Evolutionary conservation across 2,329 filamentous ascomycete species (phyloP).

Genomic region (Fusarium siculi): DNA sequence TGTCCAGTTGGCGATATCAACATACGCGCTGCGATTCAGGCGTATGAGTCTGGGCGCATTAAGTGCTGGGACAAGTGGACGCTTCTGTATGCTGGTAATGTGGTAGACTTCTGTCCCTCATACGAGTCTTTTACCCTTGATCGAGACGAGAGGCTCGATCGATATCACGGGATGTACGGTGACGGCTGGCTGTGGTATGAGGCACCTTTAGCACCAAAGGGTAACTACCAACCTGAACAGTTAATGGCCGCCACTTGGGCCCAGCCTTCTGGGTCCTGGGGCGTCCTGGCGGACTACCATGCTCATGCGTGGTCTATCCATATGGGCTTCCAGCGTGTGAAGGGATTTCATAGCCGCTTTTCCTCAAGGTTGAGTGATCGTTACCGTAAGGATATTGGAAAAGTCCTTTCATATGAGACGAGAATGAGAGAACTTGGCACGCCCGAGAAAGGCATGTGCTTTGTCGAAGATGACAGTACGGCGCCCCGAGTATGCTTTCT

Average conservation of each 20-base stretch:
- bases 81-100: conserved; percentile 36
- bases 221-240: conserved; percentile 21
- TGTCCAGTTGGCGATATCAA: conserved; percentile 25
- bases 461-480: conserved; percentile 28
- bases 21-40: conserved; percentile 35
- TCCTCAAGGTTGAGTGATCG: neutral
- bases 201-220: conserved; percentile 30
- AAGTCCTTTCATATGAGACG: conserved; percentile 31
- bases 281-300: neutral
- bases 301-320: conserved; percentile 34
- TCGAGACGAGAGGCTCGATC: conserved; percentile 37
- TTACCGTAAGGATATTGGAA: neutral
- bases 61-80: conserved; percentile 42
- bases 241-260: conserved; percentile 42
- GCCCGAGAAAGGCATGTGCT: neutral
- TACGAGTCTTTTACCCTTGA: conserved; percentile 43
- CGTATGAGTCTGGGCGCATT: conserved; percentile 33
- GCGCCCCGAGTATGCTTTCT: conserved; percentile 37
- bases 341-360: conserved; percentile 34
- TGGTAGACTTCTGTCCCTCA: conserved; percentile 34
- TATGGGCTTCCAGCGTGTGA: conserved; percentile 43
- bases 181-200: conserved; percentile 45
- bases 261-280: conserved; percentile 12
- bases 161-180: conserved; percentile 35
- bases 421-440: neutral